These are phyloP conservation scores for Aspergillus sp. DNA, from an alignment of 2,329 filamentous ascomycete genomes.

Conservation along the genomic window DNA sequence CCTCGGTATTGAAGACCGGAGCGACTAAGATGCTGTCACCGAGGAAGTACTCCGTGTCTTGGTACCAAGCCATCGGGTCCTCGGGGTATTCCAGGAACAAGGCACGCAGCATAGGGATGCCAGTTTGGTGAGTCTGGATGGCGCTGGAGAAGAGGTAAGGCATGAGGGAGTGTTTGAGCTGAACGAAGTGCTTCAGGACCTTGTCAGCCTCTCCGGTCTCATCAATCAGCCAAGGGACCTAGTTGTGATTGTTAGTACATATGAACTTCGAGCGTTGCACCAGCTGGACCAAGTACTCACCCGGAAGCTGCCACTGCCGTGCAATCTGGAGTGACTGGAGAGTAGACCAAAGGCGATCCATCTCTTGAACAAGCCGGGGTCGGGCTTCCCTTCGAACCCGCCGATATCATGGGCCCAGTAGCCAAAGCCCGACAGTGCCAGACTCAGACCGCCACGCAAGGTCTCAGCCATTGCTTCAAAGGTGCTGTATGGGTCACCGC, in stretches of 20 bases:
- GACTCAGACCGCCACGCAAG: constrained; percentile 7
- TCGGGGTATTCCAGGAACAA: constrained; percentile 7
- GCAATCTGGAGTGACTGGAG: constrained; percentile 8
- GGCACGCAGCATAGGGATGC: constrained; percentile 6
- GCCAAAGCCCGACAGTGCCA: constrained; percentile 9
- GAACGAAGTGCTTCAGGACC: constrained; percentile 7
- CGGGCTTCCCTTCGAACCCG: constrained; percentile 9
- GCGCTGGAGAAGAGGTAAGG: constrained; percentile 9
- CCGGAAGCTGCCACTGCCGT: constrained; percentile 8
- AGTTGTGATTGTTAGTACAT: not conserved
- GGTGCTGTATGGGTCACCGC: constrained; percentile 10
- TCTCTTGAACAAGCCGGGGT: constrained; percentile 6
- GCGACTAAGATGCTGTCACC: constrained; percentile 10
- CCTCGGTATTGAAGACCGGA: constrained; percentile 6
- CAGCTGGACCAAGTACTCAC: not conserved
- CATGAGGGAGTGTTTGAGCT: constrained; percentile 10
- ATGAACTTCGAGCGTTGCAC: not conserved
- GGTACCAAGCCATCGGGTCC: constrained; percentile 7
- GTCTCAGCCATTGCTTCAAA: constrained; percentile 10
- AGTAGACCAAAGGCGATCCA: constrained; percentile 11
- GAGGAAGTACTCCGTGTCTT: constrained; percentile 9
- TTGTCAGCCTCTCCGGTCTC: constrained; percentile 4
- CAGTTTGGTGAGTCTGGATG: constrained; percentile 5
- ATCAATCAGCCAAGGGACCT: constrained; percentile 11
- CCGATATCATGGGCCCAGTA: constrained; percentile 13